A percentile compares a stretch with the other conserved stretches of the same genome.
Evolutionary conservation across 179 eudicot species (phyloP).

Genomic region (Actinidia chinensis): DNA sequence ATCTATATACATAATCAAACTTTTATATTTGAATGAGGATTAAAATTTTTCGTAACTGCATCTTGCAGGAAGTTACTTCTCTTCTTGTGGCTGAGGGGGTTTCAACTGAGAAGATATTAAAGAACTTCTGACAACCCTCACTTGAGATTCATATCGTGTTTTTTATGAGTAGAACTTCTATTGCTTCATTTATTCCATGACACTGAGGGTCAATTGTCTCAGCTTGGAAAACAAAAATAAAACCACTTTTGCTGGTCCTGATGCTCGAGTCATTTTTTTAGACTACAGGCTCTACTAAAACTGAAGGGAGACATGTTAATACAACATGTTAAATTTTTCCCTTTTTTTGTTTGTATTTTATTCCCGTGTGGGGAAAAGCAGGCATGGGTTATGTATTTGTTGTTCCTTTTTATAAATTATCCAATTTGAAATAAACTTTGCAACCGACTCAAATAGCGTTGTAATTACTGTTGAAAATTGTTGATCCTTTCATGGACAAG

Average conservation of each 20-base stretch:
- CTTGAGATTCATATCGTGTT: slow-evolving; percentile 18
- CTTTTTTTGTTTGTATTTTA: too few relatives aligned
- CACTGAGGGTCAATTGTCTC: slow-evolving; percentile 26
- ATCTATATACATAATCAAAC: not conserved
- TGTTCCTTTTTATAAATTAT: too few relatives aligned
- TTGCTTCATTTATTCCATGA: slow-evolving; percentile 31
- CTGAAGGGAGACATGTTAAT: too few relatives aligned
- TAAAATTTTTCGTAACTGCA: slow-evolving; percentile 12
- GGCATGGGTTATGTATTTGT: too few relatives aligned
- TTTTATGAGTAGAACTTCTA: slow-evolving; percentile 23
- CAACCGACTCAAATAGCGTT: too few relatives aligned
- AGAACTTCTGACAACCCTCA: slow-evolving; percentile 55
- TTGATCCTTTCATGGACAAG: too few relatives aligned
- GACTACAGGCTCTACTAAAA: too few relatives aligned
- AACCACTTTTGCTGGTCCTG: slow-evolving; percentile 14
- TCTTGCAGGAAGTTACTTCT: slow-evolving; percentile 81
- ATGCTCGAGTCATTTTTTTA: too few relatives aligned
- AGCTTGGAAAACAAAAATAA: slow-evolving; percentile 33
- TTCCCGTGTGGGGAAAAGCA: too few relatives aligned
- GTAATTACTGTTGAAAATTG: too few relatives aligned
- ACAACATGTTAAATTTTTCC: too few relatives aligned
- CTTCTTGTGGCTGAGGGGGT: slow-evolving; percentile 74
- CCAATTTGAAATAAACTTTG: too few relatives aligned
- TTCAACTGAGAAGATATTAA: slow-evolving; percentile 66
- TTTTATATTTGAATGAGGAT: not conserved